These are phyloP conservation scores for Chlamydomonas schloesseri DNA, from an alignment of 139 green algal genomes.

Conservation along the genomic window DNA sequence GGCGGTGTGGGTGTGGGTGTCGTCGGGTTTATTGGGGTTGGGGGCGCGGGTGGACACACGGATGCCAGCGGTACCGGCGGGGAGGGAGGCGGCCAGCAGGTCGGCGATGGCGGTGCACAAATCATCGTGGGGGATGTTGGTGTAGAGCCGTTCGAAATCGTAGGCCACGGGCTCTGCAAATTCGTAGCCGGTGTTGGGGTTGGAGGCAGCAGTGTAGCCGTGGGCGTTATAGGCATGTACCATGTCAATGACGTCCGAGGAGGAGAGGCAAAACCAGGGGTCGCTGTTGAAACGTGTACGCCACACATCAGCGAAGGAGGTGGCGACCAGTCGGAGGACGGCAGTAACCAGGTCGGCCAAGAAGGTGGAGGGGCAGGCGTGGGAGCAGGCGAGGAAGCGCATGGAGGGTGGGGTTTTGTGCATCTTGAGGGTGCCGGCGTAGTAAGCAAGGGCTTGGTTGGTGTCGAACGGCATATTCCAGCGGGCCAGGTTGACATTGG, in stretches of 20 bases:
- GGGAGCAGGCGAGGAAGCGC: constrained; percentile 4
- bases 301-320: neutral
- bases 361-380: neutral
- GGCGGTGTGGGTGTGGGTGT: neutral
- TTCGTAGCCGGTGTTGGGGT: neutral
- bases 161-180: neutral
- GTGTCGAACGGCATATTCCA: neutral
- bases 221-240: neutral
- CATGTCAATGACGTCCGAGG: neutral
- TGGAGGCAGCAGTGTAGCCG: neutral
- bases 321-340: neutral
- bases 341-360: neutral
- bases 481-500: neutral
- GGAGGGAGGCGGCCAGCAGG: no score
- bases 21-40: neutral
- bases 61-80: neutral
- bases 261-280: neutral
- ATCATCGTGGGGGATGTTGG: neutral
- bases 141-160: neutral
- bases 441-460: neutral
- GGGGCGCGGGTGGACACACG: neutral
- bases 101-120: neutral
- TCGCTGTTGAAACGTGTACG: neutral
- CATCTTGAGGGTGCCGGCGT: neutral
- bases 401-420: neutral